These are phyloP conservation scores for Leccinum barrowsii DNA, from an alignment of 768 basidiomycete species.

Conservation along the genomic window DNA sequence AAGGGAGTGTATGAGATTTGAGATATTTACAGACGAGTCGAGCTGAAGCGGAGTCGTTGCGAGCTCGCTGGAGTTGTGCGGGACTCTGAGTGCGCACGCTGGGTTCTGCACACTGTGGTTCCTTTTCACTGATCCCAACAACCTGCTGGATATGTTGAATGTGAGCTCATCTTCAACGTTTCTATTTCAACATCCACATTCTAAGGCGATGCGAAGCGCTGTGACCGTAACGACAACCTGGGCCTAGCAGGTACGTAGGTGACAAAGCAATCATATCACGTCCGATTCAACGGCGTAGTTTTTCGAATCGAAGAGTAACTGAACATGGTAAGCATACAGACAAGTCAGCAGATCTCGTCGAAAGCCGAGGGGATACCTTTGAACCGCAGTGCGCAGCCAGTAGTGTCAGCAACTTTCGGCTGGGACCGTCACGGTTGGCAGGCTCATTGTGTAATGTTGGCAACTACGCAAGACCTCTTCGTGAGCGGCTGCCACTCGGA, in stretches of 20 bases:
- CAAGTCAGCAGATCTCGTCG: background rate
- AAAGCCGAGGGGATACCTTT: background rate
- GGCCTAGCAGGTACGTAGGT: background rate
- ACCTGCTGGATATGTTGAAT: background rate
- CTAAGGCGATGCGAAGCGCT: background rate
- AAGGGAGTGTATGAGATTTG: too few species aligned
- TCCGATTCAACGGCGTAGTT: background rate
- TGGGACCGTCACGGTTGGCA: background rate
- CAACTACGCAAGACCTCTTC: constrained; percentile 1
- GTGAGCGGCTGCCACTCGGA: constrained; percentile 3
- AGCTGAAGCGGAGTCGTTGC: too few species aligned
- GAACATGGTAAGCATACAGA: background rate
- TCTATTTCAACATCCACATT: background rate
- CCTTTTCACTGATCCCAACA: background rate
- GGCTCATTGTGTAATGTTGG: constrained; percentile 2
- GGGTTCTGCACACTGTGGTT: background rate
- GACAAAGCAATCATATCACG: background rate
- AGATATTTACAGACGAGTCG: too few species aligned
- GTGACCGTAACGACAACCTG: background rate
- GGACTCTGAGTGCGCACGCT: too few species aligned
- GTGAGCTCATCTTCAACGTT: background rate
- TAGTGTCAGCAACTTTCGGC: constrained; percentile 2
- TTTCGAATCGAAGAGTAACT: background rate
- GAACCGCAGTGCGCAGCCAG: background rate
- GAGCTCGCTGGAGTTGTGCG: too few species aligned